These are phyloP conservation scores for Paramarasmius palmivorus DNA, from an alignment of 1,284 basidiomycete species.

Conservation along the genomic window DNA sequence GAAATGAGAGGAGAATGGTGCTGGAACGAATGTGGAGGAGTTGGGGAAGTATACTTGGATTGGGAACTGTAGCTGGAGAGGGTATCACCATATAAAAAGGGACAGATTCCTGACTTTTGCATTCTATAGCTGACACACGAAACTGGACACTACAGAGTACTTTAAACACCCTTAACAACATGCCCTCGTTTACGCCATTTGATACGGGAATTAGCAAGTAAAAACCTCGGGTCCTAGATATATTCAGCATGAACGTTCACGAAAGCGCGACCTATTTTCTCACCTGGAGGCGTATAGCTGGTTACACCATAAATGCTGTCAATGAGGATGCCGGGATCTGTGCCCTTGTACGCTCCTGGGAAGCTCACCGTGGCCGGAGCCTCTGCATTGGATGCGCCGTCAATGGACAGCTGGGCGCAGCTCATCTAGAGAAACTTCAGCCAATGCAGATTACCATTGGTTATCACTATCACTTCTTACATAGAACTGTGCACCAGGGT, in stretches of 20 bases:
- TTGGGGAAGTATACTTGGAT: conserved; percentile 70
- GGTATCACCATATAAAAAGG: background rate
- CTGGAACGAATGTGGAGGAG: conserved; percentile 91
- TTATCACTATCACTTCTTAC: conserved; percentile 23
- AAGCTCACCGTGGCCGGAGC: conserved; percentile 49
- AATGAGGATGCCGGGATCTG: conserved; percentile 43
- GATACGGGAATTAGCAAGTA: background rate
- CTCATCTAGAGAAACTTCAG: conserved; percentile 29
- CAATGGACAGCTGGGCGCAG: conserved; percentile 42
- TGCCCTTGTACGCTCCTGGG: conserved; percentile 49
- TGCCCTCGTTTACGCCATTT: too few relatives aligned
- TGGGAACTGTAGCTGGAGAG: conserved; percentile 33
- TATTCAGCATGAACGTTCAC: background rate
- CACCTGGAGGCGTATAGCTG: conserved; percentile 42
- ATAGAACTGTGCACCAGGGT: conserved; percentile 56
- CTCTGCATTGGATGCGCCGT: conserved; percentile 38
- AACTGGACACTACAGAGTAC: too few relatives aligned
- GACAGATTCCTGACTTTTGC: background rate
- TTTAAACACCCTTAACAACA: too few relatives aligned
- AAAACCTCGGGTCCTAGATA: background rate
- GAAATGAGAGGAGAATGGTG: conserved; percentile 73
- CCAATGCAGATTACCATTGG: background rate
- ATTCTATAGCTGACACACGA: background rate
- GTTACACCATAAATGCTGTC: conserved; percentile 34
- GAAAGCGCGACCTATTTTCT: background rate